Evolutionary conservation across 768 basidiomycete genomes (phyloP).

Genomic region (Bullera alba): DNA sequence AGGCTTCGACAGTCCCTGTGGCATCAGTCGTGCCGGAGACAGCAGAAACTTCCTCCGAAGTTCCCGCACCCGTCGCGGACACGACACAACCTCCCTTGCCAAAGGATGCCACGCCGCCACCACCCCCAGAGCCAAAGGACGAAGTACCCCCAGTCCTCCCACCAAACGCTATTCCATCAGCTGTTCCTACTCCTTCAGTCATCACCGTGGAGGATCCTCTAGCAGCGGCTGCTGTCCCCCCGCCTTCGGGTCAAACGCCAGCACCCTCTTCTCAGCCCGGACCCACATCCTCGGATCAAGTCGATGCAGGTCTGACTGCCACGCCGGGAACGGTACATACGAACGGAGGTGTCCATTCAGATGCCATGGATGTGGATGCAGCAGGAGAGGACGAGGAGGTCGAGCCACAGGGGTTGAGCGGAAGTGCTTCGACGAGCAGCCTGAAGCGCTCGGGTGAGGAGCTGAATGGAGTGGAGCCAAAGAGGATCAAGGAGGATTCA

Average conservation of each 20-base stretch:
- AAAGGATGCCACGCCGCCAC: slow-evolving; percentile 33
- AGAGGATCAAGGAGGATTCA: slow-evolving; percentile 31
- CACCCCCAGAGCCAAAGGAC: slow-evolving; percentile 22
- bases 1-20: neutral
- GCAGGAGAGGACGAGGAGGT: neutral
- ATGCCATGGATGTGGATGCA: slow-evolving; percentile 31
- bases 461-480: slow-evolving; percentile 28
- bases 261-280: too few relatives aligned
- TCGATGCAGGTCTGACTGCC: too few relatives aligned
- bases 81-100: slow-evolving; percentile 18
- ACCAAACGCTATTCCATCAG: slow-evolving; percentile 25
- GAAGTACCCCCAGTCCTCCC: slow-evolving; percentile 24
- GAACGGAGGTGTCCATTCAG: too few relatives aligned
- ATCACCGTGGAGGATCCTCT: slow-evolving; percentile 18
- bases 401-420: neutral
- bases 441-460: slow-evolving; percentile 35
- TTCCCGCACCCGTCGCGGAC: neutral
- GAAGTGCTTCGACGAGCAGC: slow-evolving; percentile 13
- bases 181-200: slow-evolving; percentile 28
- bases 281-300: too few relatives aligned
- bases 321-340: too few relatives aligned
- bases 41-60: neutral
- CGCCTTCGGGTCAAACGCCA: too few relatives aligned
- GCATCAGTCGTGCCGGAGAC: neutral
- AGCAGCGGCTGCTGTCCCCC: too few relatives aligned